A percentile compares a stretch with the other conserved stretches of the same genome.
These are phyloP conservation scores for Ophiocordyceps polyrhachis-furcata DNA, from an alignment of 2,329 filamentous ascomycete genomes.

Conservation along the genomic window DNA sequence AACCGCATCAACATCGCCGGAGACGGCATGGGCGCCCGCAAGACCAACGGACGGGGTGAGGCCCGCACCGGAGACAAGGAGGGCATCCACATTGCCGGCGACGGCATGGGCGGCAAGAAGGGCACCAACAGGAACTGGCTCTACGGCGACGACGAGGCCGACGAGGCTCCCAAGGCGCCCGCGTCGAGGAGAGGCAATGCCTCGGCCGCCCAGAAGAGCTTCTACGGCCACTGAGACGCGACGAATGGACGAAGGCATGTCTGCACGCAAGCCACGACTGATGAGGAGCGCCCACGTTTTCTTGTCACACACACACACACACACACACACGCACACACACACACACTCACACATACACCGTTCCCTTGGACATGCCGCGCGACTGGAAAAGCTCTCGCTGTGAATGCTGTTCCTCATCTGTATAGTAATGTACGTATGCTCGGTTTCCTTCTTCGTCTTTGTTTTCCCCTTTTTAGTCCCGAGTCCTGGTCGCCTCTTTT, in stretches of 20 bases:
- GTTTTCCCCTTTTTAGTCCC: background rate
- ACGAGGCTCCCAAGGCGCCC: slow-evolving; percentile 12
- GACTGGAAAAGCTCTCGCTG: background rate
- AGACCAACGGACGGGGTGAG: slow-evolving; percentile 31
- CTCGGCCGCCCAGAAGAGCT: slow-evolving; percentile 8
- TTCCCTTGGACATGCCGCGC: background rate
- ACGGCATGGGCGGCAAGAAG: slow-evolving; percentile 46
- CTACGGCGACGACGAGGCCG: slow-evolving; percentile 29
- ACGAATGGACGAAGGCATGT: slow-evolving; percentile 9
- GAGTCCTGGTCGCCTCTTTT: background rate
- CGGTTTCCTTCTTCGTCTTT: background rate
- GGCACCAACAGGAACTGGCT: slow-evolving; percentile 36
- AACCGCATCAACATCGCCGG: slow-evolving; percentile 29
- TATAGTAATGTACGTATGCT: background rate
- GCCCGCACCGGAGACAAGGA: slow-evolving; percentile 28
- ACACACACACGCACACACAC: too few species aligned
- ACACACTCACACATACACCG: too few species aligned
- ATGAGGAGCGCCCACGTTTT: slow-evolving; percentile 6
- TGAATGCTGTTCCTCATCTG: background rate
- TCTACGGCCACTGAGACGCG: slow-evolving; percentile 28
- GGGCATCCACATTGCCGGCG: slow-evolving; percentile 28
- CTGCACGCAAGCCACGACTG: slow-evolving; percentile 16
- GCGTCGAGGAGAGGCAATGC: slow-evolving; percentile 15
- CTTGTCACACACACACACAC: background rate
- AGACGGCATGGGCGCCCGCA: slow-evolving; percentile 48